Evolutionary conservation across 805 yeast species (phyloP).

Genomic region (Grigorovia transvaalensis): DNA sequence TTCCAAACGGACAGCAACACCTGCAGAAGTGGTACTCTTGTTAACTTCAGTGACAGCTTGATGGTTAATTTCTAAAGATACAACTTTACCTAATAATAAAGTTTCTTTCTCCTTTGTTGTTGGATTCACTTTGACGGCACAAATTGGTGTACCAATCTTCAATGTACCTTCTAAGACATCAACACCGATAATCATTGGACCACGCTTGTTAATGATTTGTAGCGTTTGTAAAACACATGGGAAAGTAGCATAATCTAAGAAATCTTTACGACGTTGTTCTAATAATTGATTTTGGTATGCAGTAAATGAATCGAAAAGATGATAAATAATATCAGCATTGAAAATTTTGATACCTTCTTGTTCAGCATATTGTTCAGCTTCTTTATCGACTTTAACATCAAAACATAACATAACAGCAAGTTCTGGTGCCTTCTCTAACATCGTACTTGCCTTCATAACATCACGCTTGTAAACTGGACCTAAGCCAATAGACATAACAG

Average conservation of each 20-base stretch:
- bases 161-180: conserved; percentile 89
- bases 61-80: conserved; percentile 93
- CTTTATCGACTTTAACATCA: conserved; percentile 94
- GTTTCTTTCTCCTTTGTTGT: conserved; percentile 62
- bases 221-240: conserved; percentile 92
- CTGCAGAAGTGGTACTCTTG: conserved; percentile 93
- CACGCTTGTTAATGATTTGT: conserved; percentile 95
- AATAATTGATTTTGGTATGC: conserved; percentile 81
- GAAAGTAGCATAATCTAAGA: conserved; percentile 79
- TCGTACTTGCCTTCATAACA: conserved; percentile 93
- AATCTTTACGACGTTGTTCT: conserved; percentile 84
- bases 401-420: conserved; percentile 97
- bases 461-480: conserved; percentile 98
- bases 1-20: conserved; percentile 97
- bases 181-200: conserved; percentile 99
- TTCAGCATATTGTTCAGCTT: conserved; percentile 95
- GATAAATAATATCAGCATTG: conserved; percentile 94
- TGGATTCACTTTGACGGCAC: conserved; percentile 87
- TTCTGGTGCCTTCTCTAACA: conserved; percentile 95
- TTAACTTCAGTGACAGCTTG: conserved; percentile 67
- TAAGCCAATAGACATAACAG: conserved; percentile 95
- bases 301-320: conserved; percentile 87
- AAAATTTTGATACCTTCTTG: conserved; percentile 87
- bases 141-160: conserved; percentile 87
- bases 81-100: conserved; percentile 72